Percentiles rank a stretch among this genome's conserved stretches.
phyloP scores from a whole-genome alignment of 768 basidiomycete species.

The Macrolepiota albuminosa region DNA sequence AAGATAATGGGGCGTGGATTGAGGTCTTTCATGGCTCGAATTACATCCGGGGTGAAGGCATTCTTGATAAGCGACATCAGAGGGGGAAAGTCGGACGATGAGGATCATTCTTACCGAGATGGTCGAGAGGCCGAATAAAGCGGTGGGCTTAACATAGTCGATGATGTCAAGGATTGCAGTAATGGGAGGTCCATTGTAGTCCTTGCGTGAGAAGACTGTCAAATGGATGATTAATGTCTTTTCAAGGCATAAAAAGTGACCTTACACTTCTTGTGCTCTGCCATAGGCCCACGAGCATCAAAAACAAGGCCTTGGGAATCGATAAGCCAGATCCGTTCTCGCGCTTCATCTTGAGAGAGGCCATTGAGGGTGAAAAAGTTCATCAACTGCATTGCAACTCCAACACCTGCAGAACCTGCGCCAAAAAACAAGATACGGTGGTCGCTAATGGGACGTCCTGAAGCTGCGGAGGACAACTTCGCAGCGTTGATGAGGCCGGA shows the following conservation, averaged over 20 bases:
- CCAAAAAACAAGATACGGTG: slow-evolving; percentile 92
- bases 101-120: slow-evolving; percentile 41
- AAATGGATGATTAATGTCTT: not conserved
- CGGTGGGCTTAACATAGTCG: slow-evolving; percentile 80
- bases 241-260: slow-evolving; percentile 6
- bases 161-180: slow-evolving; percentile 73
- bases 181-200: slow-evolving; percentile 75
- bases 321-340: slow-evolving; percentile 71
- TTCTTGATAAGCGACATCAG: slow-evolving; percentile 32
- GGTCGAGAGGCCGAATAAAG: slow-evolving; percentile 87
- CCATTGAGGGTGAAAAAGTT: slow-evolving; percentile 87
- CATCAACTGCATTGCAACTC: slow-evolving; percentile 84
- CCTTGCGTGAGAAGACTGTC: slow-evolving; percentile 75
- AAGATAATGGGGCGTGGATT: slow-evolving; percentile 88
- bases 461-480: slow-evolving; percentile 64
- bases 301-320: slow-evolving; percentile 88
- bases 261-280: slow-evolving; percentile 82
- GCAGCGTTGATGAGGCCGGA: slow-evolving; percentile 89
- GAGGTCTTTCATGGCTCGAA: slow-evolving; percentile 71
- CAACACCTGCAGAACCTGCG: slow-evolving; percentile 88
- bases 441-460: slow-evolving; percentile 59
- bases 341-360: slow-evolving; percentile 71
- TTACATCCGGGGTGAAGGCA: slow-evolving; percentile 69
- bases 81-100: not conserved
- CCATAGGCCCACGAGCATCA: slow-evolving; percentile 63